These are phyloP conservation scores for Salvia miltiorrhiza DNA, from an alignment of 257 asterid genomes.

Conservation along the genomic window DNA sequence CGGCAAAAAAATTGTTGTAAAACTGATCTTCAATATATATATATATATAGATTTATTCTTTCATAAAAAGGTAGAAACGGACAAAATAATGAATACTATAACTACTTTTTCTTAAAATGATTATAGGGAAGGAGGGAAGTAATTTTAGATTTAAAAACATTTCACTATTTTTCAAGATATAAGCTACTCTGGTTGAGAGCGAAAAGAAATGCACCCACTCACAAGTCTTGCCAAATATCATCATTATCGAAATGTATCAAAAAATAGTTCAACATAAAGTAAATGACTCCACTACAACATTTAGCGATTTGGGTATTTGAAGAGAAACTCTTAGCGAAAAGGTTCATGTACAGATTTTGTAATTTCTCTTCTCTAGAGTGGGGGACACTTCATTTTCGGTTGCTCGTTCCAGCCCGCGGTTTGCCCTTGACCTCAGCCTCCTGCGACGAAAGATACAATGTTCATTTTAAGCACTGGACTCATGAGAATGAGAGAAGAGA, in stretches of 20 bases:
- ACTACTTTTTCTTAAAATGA: no score
- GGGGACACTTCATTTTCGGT: slow-evolving; percentile 56
- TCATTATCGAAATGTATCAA: neutral
- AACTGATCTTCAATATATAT: no score
- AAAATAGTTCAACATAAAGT: neutral
- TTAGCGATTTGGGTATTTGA: neutral
- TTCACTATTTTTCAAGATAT: neutral
- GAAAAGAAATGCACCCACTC: neutral
- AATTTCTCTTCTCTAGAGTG: slow-evolving; percentile 13
- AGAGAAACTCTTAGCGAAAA: neutral
- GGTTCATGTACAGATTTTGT: slow-evolving; percentile 12
- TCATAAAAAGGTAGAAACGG: no score
- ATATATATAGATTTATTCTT: no score
- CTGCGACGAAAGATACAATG: slow-evolving; percentile 34
- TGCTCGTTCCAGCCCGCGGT: slow-evolving; percentile 55
- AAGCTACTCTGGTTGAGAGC: neutral
- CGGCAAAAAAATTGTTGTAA: no score
- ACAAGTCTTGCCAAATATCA: neutral
- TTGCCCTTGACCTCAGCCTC: slow-evolving; percentile 87
- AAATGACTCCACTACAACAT: neutral
- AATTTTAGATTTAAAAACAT: neutral
- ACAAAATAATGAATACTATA: no score
- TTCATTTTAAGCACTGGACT: neutral
- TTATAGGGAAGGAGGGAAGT: no score
- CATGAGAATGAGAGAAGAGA: neutral